Evolutionary conservation across 1,284 basidiomycete genomes (phyloP), one percentile per base, ranked within the genome.

Genomic region (Abortiporus biennis): DNA sequence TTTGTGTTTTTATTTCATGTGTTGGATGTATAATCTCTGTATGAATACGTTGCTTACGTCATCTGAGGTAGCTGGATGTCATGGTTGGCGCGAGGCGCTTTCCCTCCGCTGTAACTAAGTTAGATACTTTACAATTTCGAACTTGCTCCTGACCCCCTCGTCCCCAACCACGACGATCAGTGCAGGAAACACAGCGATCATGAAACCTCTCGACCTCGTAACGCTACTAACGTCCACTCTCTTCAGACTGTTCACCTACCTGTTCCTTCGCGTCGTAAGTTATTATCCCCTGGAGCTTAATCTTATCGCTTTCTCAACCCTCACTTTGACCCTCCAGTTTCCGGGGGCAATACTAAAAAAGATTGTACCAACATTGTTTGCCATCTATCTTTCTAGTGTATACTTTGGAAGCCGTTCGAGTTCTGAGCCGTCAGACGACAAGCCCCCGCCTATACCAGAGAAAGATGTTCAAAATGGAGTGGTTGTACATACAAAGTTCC

Each of bases 261-360:
- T 52, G 13, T 52, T 52, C 38, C 35, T 52, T 20, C 50, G 48
- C 23, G 47, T 52, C 31, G 50, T 52, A 22, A 32, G 50, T 42
- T 25, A 21, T 6, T 31, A 1, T 6, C 32, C 22, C 19, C 3
- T 21, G 12, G 3, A 12, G 12, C 25, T 27, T n/a, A 27, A 19
- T 13, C 11, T 1, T 36, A 16, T 12, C 31, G 32, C 5, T 25
- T 36, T 33, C 21, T 30, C 16, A n/a, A n/a, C n/a, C n/a, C n/a
- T 34, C 23, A 27, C 12, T 5, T 22, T 20, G 25, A 22, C 29
- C 38, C 6, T 21, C 16, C 37, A 52, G 50, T 42, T 52, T 20
- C 48, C 50, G 13, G 38, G 44, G 4, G 6, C 27, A 8, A 11
- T 36, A 8, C 17, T 45, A 15, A 42, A 42, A 25, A 34, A 22